A percentile compares a stretch with the other conserved stretches of the same genome.
Conservation (phyloP, 23 red algal species). For the Gracilaria gracilis region DNA sequence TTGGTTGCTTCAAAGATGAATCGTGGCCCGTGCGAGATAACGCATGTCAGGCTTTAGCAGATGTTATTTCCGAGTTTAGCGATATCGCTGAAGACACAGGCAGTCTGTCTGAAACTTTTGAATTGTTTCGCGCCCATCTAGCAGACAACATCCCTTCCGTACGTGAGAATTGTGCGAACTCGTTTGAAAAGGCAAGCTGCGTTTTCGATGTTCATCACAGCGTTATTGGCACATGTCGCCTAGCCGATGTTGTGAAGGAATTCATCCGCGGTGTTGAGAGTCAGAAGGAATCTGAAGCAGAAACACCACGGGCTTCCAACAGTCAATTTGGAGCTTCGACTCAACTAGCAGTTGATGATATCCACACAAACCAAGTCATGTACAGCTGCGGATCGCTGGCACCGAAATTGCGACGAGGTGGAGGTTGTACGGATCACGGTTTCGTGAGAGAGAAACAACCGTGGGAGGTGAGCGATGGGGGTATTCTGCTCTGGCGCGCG, state of each 20-base stretch:
- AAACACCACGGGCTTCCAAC: constrained; percentile 19
- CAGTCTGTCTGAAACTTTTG: constrained; percentile 64
- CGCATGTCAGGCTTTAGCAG: constrained; percentile 78
- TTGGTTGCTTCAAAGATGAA: constrained; percentile 90
- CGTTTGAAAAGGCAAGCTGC: constrained; percentile 64
- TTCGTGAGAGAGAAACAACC: constrained; percentile 43
- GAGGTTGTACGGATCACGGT: constrained; percentile 73
- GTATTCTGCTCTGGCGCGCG: constrained; percentile 49
- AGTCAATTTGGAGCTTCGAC: constrained; percentile 64
- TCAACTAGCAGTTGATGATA: constrained; percentile 75
- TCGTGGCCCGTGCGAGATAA: constrained; percentile 99
- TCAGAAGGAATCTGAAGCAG: constrained; percentile 25
- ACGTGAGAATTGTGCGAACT: constrained; percentile 74
- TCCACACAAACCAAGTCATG: constrained; percentile 90
- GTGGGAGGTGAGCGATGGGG: constrained; percentile 71
- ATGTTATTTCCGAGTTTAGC: constrained; percentile 60
- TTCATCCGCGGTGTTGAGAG: constrained; percentile 16
- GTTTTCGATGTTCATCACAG: constrained; percentile 53
- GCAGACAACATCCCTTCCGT: constrained; percentile 92
- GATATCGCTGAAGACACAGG: constrained; percentile 44
- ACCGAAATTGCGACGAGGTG: constrained; percentile 86
- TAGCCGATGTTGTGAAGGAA: constrained; percentile 14
- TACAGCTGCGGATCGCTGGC: constrained; percentile 97
- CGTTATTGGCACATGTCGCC: constrained; percentile 35
- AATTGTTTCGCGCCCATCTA: constrained; percentile 66